Base-by-base conservation (phyloP, 1,284 basidiomycete genomes). In the Thecaphora thlaspeos region DNA sequence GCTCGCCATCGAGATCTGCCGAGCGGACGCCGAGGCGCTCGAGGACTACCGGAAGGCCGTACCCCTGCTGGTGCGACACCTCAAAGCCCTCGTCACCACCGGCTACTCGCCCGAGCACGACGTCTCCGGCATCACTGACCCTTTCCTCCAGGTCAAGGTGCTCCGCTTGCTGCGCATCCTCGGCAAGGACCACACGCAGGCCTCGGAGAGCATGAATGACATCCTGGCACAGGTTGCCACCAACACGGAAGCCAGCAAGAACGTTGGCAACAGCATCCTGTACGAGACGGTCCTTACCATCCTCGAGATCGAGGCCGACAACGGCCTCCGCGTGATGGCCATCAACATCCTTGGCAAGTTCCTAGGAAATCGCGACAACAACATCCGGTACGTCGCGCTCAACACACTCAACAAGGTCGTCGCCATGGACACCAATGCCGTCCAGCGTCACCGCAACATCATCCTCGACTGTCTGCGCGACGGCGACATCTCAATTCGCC, bases 331-430 rank as follows among this genome's bases (percentile, higher is more conserved):
- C 5, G 94, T 98, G 48, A 97, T 99, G 95, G 95, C 95, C 0
- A 99, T 99, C 81, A 99, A 99, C 78, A 97, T 98, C 55, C 84
- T 99, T 40, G 95, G 95, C 58, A 98, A 97, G 80, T 99, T 98
- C 82, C 82, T 99, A 71, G 88, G 90, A 75, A 98, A 99, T 80
- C 84, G 91, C 28, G 95, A 99, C 79, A 99, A 99, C 81, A 99
- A 99, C 77, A 98, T 98, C 72, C 51, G 93, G 51, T 99, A 99
- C 78, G 95, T 98, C 41, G 94, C 95, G 5, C 84, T 98, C 45
- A 94, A 99, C 80, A 99, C 95, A 0, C 84, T 99, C 42, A 97
- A 95, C 83, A 98, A 98, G 80, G 94, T 98, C 23, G 94, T 99
- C 3, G 84, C 88, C 11, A 94, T 98, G 83, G 94, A 98, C 79